Evolutionary conservation across 1,284 basidiomycete species (phyloP), one percentile per base, ranked within the genome.

Genomic region (Ceratobasidium sp.): DNA sequence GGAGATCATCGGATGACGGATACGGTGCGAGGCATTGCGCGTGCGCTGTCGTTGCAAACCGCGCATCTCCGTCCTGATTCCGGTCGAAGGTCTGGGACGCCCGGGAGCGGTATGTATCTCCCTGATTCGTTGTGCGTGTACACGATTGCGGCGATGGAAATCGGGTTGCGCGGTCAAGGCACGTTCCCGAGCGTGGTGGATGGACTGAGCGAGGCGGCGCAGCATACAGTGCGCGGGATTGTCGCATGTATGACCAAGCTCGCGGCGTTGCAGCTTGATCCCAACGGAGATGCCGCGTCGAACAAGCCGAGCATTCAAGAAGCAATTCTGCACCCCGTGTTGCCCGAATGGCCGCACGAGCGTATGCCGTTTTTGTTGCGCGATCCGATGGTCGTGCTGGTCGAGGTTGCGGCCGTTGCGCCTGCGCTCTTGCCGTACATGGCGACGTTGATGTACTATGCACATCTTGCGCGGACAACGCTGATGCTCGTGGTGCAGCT

Each of bases 51-150:
- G 2, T 89, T 91, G 81, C 93, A 95, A 83, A 91, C 91, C 9
- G 86, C 91, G 42, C 93, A 94, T 84, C 83, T 95, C 12, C 88
- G 93, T 42, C 93, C 94, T 76, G 88, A 93, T 38, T 87, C 89
- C 4, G 93, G 94, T 82, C 93, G 92, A 0, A 92, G 94, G 13
- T 81, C 84, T 1, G 90, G 90, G 1, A 92, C 94, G 79, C 87
- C 93, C 38, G 93, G 94, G 0, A 89, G 89, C 1, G 93, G 93
- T 0, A 90, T 96, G 78, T 97, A 97, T 82, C 87, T 98, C 2
- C 95, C 96, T 0, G 94, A 97, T 81, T 95, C 97, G 80, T 86
- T 98, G 46, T 87, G 97, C n/a, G 94, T 92, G 1, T 98, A 97
- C 83, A 96, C 96, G 0, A 89, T 98, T 62, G 87, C 92, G 1